Evolutionary conservation across 2,329 filamentous ascomycete species (phyloP), one percentile per base, ranked within the genome.

Genomic region (Colletotrichum aenigma): DNA sequence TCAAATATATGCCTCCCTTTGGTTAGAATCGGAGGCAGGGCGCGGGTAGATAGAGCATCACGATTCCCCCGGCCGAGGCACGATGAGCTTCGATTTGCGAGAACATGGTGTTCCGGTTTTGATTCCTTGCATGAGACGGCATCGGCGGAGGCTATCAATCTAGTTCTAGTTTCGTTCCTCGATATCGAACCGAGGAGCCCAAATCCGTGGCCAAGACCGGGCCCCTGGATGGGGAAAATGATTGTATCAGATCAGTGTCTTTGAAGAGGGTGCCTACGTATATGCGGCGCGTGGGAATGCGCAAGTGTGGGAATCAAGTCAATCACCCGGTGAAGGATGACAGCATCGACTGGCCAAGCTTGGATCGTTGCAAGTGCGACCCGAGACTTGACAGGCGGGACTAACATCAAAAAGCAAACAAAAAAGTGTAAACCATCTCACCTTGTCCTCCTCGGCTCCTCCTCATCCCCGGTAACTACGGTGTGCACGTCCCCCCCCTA

Each of bases 1-100:
- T 74, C 73, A 64, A 70, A 56, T 66, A 61, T 66, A 66, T 62
- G 71, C 48, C 58, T 66, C 56, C 58, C 52, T 74, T 65, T 74
- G 67, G 66, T 74, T 61, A 74, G 71, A 60, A n/a, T 38, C 38
- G 72, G 43, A 52, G 61, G 61, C 75, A 66, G 24, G 55, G 71
- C 43, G 67, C 75, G 71, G 55, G 71, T 74, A 76, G 71, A 71
- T 73, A 56, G 70, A 26, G 34, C 18, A 36, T 38, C 55, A 48
- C 16, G 30, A 65, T 64, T 28, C 16, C 36, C 16, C 36, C 34
- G 32, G 52, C 36, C 74, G 60, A 66, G 71, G 52, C 61, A 52
- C 28, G 61, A 70, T 66, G 36, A 36, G 48, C 56, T 64, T 58
- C 32, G 52, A 52, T 52, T 56, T 28, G 70, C 26, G 52, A 43